Evolutionary conservation across 306 rosid genomes (phyloP), one percentile per base, ranked within the genome.

Genomic region (Fragaria nilgerrensis): DNA sequence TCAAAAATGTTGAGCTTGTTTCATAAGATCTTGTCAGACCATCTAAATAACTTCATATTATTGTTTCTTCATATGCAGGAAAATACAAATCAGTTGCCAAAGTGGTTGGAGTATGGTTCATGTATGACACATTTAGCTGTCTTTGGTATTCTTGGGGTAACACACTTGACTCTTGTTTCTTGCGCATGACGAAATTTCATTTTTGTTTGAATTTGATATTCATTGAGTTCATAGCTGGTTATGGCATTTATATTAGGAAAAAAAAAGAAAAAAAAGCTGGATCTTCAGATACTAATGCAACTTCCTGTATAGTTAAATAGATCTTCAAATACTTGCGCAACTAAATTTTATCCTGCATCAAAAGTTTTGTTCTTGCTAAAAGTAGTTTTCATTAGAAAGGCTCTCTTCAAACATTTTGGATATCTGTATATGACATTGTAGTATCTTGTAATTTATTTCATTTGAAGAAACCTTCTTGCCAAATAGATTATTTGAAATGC

Each of bases 111-210:
- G 39, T 83, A 88, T 61, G 63, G 77, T 77, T 81, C 83, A 48
- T 83, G 87, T 77, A 88, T 88, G 64, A 68, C 62, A 74, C 87
- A 83, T 79, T 78, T 88, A 52, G 91, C 89, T n/a, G 77, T 85
- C 64, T 88, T 88, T 77, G 91, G 91, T 22, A 88, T 88, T 83
- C 84, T 88, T 69, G 88, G 89, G 88, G 91, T 85, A 83, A 70
- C 59, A 45, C 53, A 7, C 70, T 66, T 66, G 19, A 48, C 49
- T 43, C 41, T 27, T 20, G 27, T 53, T 32, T 70, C 37, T 5
- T 23, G 27, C 70, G 27, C 59, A 29, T 48, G 22, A 25, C 19
- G 11, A 4, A n/a, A 56, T 13, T 64, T 39, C 22, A 13, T 39
- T 23, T 49, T 53, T 12, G n/a, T 52, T 72, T 29, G 17, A 43